phyloP scores from a whole-genome alignment of 2,329 filamentous ascomycete genomes.

The Fusarium denticulatum region DNA sequence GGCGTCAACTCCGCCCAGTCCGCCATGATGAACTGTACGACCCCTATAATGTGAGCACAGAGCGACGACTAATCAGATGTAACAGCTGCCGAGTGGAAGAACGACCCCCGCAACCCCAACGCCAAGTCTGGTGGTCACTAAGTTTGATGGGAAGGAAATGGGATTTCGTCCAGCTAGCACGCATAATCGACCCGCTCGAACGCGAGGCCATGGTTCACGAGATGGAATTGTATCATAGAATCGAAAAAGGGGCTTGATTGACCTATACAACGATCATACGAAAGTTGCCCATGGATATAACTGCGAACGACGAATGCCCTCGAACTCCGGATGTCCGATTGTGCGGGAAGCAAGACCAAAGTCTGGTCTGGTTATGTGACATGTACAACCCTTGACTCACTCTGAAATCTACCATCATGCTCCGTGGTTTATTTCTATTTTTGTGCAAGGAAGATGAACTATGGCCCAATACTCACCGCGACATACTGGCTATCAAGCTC shows the following conservation, averaged over 20 bases:
- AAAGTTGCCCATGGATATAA: not conserved
- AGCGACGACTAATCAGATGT: slow-evolving; percentile 41
- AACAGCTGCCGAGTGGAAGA: slow-evolving; percentile 92
- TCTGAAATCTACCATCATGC: slow-evolving; percentile 76
- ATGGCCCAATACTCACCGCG: slow-evolving; percentile 74
- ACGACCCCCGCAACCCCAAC: slow-evolving; percentile 90
- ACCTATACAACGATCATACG: slow-evolving; percentile 43
- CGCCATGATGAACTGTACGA: slow-evolving; percentile 78
- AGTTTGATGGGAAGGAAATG: slow-evolving; percentile 35
- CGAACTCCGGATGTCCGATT: slow-evolving; percentile 6
- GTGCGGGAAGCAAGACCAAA: not conserved
- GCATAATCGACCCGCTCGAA: slow-evolving; percentile 43
- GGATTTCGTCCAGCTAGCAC: slow-evolving; percentile 37
- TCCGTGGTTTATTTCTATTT: slow-evolving; percentile 84
- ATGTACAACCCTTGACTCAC: slow-evolving; percentile 73
- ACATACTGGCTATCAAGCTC: slow-evolving; percentile 57
- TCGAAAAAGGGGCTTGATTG: slow-evolving; percentile 49
- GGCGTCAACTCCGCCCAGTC: slow-evolving; percentile 87
- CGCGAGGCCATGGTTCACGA: slow-evolving; percentile 35
- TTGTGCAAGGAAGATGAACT: slow-evolving; percentile 79
- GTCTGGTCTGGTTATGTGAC: slow-evolving; percentile 1
- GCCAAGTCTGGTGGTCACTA: slow-evolving; percentile 61
- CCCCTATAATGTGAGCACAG: slow-evolving; percentile 3
- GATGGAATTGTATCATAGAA: slow-evolving; percentile 57
- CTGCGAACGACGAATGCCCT: not conserved